phyloP scores from a whole-genome alignment of 805 yeast species.

The Myxozyma geophila region DNA sequence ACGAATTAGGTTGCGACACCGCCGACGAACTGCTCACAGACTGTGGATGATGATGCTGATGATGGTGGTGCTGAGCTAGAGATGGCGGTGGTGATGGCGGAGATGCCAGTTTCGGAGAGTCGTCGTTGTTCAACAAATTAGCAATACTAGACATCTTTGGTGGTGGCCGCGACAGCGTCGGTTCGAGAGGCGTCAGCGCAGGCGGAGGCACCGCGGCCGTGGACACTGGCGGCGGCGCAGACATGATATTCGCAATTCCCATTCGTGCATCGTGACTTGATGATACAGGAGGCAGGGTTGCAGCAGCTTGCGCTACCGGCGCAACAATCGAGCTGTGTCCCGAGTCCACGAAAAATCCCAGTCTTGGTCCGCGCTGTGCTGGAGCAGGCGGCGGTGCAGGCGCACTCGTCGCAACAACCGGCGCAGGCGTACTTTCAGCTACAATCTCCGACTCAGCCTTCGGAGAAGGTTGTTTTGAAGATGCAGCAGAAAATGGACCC shows the following conservation, averaged over 20 bases:
- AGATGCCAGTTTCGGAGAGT: neutral
- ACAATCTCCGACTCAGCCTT: constrained; percentile 1
- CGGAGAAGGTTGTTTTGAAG: neutral
- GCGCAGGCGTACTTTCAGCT: neutral
- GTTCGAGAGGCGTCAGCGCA: constrained; percentile 7
- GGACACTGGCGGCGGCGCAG: constrained; percentile 16
- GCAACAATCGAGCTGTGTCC: neutral
- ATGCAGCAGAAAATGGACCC: neutral
- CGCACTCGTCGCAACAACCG: constrained; percentile 1
- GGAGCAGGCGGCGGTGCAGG: neutral
- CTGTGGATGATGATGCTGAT: constrained; percentile 4
- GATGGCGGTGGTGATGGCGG: constrained; percentile 10
- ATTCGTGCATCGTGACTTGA: constrained; percentile 8
- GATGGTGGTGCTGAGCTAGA: neutral
- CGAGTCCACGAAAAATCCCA: constrained; percentile 15
- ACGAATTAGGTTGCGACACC: neutral
- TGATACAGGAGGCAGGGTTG: neutral
- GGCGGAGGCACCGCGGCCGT: neutral
- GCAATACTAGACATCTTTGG: constrained; percentile 28
- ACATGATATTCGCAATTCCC: constrained; percentile 13
- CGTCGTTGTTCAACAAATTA: constrained; percentile 26
- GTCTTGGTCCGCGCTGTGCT: constrained; percentile 24
- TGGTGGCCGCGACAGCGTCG: constrained; percentile 15
- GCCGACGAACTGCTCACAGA: neutral
- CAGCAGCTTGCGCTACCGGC: constrained; percentile 8